A percentile compares a stretch with the other conserved stretches of the same genome.
Conservation (phyloP, 257 asterid genomes). For the Paraleonurus japonicus region DNA sequence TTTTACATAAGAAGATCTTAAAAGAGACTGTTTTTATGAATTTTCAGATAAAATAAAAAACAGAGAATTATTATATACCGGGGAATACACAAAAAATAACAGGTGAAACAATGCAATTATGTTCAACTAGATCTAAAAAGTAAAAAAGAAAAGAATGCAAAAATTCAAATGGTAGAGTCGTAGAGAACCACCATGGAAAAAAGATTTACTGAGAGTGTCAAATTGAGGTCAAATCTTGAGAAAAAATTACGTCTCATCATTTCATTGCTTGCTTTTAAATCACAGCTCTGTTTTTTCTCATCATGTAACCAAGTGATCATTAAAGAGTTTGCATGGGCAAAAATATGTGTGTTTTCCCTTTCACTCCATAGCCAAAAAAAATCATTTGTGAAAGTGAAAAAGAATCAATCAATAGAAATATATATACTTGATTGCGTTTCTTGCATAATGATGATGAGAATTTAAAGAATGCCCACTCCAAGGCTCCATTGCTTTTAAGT, state of each 20-base stretch:
- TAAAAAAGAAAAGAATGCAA: neutral
- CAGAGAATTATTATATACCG: no score
- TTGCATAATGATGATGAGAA: conserved; percentile 30
- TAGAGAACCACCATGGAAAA: neutral
- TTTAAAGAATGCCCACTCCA: conserved; percentile 59
- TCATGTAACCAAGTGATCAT: conserved; percentile 27
- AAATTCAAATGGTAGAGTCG: neutral
- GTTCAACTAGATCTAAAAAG: neutral
- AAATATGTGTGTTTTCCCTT: conserved; percentile 21
- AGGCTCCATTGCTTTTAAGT: conserved; percentile 51
- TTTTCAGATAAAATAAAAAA: no score
- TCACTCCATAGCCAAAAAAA: conserved; percentile 23
- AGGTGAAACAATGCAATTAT: neutral
- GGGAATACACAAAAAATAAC: neutral
- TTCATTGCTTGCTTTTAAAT: conserved; percentile 24
- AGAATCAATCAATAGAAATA: conserved; percentile 6
- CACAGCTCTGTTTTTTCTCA: conserved; percentile 17
- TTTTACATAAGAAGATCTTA: no score
- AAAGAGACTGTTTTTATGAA: no score
- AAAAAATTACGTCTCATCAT: conserved; percentile 19
- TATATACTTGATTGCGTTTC: conserved; percentile 32
- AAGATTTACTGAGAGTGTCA: conserved; percentile 20
- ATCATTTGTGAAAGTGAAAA: neutral
- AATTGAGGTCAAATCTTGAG: conserved; percentile 26
- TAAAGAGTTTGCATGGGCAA: conserved; percentile 43